Base-by-base conservation (phyloP, 2,329 filamentous ascomycete species). In the Colletotrichum cuscutae region DNA sequence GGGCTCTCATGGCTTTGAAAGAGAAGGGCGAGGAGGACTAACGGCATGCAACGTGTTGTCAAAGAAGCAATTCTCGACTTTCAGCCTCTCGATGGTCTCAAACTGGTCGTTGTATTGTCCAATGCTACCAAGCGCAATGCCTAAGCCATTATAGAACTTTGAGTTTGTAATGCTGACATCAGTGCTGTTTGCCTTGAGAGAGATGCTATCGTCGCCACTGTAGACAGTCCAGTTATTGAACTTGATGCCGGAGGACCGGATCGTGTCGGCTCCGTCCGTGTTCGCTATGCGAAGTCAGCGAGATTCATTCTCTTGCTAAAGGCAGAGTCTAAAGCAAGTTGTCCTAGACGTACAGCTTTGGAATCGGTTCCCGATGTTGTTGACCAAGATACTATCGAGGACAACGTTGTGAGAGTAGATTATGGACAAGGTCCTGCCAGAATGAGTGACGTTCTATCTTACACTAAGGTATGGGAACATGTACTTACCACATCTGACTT, bases 401-500 rank as follows among this genome's bases (percentile, higher is more conserved):
- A 84, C 75, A 3, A 84, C 80, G 37, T 85, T 78, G 2, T 84
- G 76, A 13, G 82, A 83, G 74, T 85, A 79, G 28, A 86, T 86
- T 26, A 87, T 81, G 0, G 84, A 84, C 81, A 88, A 84, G 0
- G 84, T 84, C 81, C 68, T 69, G 37, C 13, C 3, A 13, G 19
- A 42, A 6, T 24, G 2, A 22, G 12, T 7, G 12, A 24, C 12
- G 28, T 32, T 5, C 5, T 5, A 11, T 1, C 65, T 19, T n/a
- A 1, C 6, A 26, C 4, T 67, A n/a, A 37, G 53, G 5, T 67
- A 7, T 24, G 53, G 5, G 28, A 22, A 30, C 3, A 5, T 28
- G 6, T 32, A 73, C 77, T 28, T 73, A 83, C 86, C 87, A 89
- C 87, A 89, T 89, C 77, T 89, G 87, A 70, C 83, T 86, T 46